A percentile compares a stretch with the other conserved stretches of the same genome.
Conservation (phyloP, 2,329 filamentous ascomycete genomes). For the Alternaria sp. region DNA sequence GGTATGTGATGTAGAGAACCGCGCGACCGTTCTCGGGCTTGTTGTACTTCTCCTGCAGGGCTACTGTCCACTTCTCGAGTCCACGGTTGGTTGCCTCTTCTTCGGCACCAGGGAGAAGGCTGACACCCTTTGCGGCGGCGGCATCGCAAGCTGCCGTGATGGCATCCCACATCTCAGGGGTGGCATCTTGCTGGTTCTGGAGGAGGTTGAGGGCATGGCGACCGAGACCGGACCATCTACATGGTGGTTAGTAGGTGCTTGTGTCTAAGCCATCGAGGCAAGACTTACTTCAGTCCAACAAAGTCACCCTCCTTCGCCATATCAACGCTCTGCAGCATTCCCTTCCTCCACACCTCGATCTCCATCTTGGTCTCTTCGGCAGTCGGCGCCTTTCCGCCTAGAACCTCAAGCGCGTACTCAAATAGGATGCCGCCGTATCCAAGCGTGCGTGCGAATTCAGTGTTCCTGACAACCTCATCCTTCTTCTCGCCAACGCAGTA, state of each 20-base stretch:
- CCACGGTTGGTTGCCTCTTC: conserved; percentile 79
- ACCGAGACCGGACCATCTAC: conserved; percentile 80
- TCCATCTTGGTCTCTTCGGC: conserved; percentile 64
- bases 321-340: conserved; percentile 74
- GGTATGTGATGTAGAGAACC: conserved; percentile 73
- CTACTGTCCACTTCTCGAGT: conserved; percentile 79
- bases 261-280: not conserved
- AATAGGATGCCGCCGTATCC: conserved; percentile 86
- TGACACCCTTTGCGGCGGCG: conserved; percentile 71
- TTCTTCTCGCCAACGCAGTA: conserved; percentile 85
- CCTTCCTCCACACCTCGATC: conserved; percentile 73
- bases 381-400: conserved; percentile 65
- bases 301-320: conserved; percentile 60
- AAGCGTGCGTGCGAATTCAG: conserved; percentile 71
- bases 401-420: conserved; percentile 82
- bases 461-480: conserved; percentile 67
- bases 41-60: conserved; percentile 81
- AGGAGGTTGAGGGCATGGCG: conserved; percentile 72
- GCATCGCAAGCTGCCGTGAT: conserved; percentile 78
- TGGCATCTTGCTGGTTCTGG: conserved; percentile 66
- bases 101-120: conserved; percentile 85
- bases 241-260: conserved; percentile 18
- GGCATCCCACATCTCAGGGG: conserved; percentile 68
- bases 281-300: conserved; percentile 58
- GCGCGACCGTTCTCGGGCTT: conserved; percentile 59